Conservation (phyloP, 768 basidiomycete genomes). For the Russula earlei region DNA sequence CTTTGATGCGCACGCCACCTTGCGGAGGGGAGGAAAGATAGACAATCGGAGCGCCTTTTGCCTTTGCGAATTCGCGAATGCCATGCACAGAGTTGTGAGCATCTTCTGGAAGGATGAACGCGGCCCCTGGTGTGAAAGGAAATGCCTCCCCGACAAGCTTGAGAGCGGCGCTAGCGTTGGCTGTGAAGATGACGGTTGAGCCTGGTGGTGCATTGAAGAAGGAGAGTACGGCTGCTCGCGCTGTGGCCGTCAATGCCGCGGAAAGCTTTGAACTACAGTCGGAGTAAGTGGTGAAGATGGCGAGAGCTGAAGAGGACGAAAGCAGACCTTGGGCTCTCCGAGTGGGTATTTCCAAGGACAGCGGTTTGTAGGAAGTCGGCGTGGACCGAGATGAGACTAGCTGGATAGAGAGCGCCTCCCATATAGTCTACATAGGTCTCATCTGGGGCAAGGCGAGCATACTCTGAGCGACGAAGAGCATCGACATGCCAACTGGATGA, state of each 20-base stretch:
- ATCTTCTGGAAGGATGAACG: constrained; percentile 61
- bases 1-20: constrained; percentile 52
- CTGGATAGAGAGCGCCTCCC: constrained; percentile 75
- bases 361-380: constrained; percentile 54
- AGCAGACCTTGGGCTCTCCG: constrained; percentile 63
- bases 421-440: constrained; percentile 84
- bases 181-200: constrained; percentile 74
- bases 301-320: not conserved
- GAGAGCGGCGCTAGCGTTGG: constrained; percentile 70
- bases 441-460: constrained; percentile 32
- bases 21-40: constrained; percentile 57
- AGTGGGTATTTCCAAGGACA: constrained; percentile 79
- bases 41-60: constrained; percentile 43
- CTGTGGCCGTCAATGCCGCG: constrained; percentile 53
- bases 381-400: constrained; percentile 63
- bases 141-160: constrained; percentile 78
- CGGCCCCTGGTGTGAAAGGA: constrained; percentile 50
- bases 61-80: constrained; percentile 58
- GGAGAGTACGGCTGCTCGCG: constrained; percentile 59
- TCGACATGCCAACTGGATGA: constrained; percentile 62
- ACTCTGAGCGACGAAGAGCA: constrained; percentile 54
- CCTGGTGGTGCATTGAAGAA: constrained; percentile 70
- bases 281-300: not conserved
- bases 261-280: constrained; percentile 57
- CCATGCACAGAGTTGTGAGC: constrained; percentile 86